phyloP scores from a whole-genome alignment of 2,329 filamentous ascomycete genomes.

The Beauveria sp. region DNA sequence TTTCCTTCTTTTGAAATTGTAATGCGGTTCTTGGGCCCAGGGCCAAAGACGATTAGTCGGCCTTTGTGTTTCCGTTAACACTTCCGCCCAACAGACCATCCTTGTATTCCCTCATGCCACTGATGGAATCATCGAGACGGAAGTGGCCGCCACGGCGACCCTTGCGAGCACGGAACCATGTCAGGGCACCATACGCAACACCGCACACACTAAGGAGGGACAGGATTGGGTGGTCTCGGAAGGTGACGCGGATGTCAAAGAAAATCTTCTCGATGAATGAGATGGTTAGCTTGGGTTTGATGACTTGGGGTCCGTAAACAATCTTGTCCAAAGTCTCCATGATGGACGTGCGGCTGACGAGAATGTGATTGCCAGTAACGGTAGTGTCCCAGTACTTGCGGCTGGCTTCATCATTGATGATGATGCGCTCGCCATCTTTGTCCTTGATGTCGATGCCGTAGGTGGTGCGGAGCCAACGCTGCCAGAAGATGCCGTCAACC shows the following conservation, averaged over 20 bases:
- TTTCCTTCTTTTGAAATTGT: neutral
- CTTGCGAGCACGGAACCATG: slow-evolving; percentile 47
- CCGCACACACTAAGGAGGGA: slow-evolving; percentile 50
- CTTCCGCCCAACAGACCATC: slow-evolving; percentile 55
- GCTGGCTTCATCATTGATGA: slow-evolving; percentile 85
- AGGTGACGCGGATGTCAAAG: slow-evolving; percentile 53
- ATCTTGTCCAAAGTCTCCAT: slow-evolving; percentile 76
- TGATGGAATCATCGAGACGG: slow-evolving; percentile 49
- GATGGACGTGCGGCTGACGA: slow-evolving; percentile 82
- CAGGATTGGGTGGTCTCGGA: slow-evolving; percentile 52
- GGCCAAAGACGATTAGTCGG: slow-evolving; percentile 30
- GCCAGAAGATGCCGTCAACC: slow-evolving; percentile 97
- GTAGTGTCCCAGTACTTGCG: slow-evolving; percentile 93
- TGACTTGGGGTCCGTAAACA: slow-evolving; percentile 58
- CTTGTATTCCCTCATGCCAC: slow-evolving; percentile 45
- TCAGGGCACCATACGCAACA: slow-evolving; percentile 42
- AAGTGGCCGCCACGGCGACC: slow-evolving; percentile 53
- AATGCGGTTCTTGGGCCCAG: neutral
- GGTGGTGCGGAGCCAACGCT: slow-evolving; percentile 90
- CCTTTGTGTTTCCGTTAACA: slow-evolving; percentile 40
- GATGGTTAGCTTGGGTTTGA: slow-evolving; percentile 72
- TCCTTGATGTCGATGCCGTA: slow-evolving; percentile 85
- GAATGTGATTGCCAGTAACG: slow-evolving; percentile 80
- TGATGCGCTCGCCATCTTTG: slow-evolving; percentile 78
- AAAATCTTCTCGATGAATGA: slow-evolving; percentile 64